Conservation (phyloP, 768 basidiomycete species). For the Brasilioporus rufonigricans region DNA sequence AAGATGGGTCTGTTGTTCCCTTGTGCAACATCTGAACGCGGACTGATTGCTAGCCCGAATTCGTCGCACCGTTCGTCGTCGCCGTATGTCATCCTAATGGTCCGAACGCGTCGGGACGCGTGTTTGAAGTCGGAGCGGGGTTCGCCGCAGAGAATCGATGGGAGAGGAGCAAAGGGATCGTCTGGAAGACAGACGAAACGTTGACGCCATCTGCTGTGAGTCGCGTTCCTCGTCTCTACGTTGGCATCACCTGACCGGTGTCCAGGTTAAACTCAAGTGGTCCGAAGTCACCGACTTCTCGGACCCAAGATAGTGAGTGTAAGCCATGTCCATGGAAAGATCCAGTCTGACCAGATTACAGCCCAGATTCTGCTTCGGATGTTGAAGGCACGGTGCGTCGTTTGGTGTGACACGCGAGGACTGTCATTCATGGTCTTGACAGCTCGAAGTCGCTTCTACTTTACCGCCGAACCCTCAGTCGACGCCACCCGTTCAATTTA, state of each 20-base stretch:
- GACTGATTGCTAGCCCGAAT: slow-evolving; percentile 57
- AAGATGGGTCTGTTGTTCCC: slow-evolving; percentile 1
- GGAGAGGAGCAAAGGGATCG: slow-evolving; percentile 83
- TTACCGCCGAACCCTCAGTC: slow-evolving; percentile 69
- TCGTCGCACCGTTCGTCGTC: slow-evolving; percentile 88
- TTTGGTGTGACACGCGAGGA: not conserved
- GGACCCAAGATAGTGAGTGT: slow-evolving; percentile 62
- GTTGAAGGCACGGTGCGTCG: slow-evolving; percentile 51
- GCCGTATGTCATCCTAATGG: slow-evolving; percentile 86
- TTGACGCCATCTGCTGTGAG: slow-evolving; percentile 94
- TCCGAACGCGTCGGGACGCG: slow-evolving; percentile 71
- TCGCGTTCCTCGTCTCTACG: not conserved
- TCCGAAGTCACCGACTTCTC: slow-evolving; percentile 76
- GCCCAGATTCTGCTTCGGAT: slow-evolving; percentile 66
- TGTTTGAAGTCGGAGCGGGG: slow-evolving; percentile 93
- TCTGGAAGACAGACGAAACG: slow-evolving; percentile 86
- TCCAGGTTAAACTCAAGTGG: slow-evolving; percentile 82
- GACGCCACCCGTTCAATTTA: slow-evolving; percentile 71
- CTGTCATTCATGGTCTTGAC: slow-evolving; percentile 20
- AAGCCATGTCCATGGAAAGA: not conserved
- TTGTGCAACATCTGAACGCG: not conserved
- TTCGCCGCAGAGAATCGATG: slow-evolving; percentile 90
- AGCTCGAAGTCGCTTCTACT: slow-evolving; percentile 62
- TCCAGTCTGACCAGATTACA: slow-evolving; percentile 28
- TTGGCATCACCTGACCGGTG: not conserved